Evolutionary conservation across 106 monocot species (phyloP), one percentile per base, ranked within the genome.

Genomic region (Dendrobium catenatum): DNA sequence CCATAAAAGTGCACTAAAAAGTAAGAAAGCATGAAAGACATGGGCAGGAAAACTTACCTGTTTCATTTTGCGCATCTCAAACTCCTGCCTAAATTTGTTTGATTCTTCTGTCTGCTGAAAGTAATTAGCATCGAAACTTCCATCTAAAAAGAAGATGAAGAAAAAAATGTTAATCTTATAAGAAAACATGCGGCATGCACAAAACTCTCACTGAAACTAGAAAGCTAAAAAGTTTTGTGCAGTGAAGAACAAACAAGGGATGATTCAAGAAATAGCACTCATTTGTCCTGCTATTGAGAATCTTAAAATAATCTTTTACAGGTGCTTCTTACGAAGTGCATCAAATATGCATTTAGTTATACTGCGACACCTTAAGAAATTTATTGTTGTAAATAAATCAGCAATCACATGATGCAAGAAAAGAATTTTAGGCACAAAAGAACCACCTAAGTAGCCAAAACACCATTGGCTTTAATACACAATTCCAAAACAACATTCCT

Each of bases 1-100:
- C 42, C 11, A 9, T 44, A 16, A 20, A 70, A 70, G 37, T 17
- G 8, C 31, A 48, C 77, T 47, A 76, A 77, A 70, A 37, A 70
- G 16, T 70, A 70, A 33, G 0, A 80, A 41, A 9, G 10, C n/a
- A 47, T 2, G 37, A 68, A 70, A 2, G 15, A 10, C 15, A 10
- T 20, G 15, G 29, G 27, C 18, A 70, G 16, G 40, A 85, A 78
- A 17, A 80, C 87, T 87, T 85, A 80, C 98, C 95, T 99, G 98
- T 81, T 88, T 99, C 88, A 91, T 89, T 83, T 87, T 93, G 48
- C 98, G 92, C 98, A 99, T 95, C 82, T 99, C 98, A 86, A 88
- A 95, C 66, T 99, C 95, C 79, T 93, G 93, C 82, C 84, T 86
- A 64, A 95, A 99, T 79, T 93, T 89, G 77, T 79, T 90, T 19